Evolutionary conservation across 2,329 filamentous ascomycete species (phyloP).

Genomic region (Trichophyton mentagrophytes): DNA sequence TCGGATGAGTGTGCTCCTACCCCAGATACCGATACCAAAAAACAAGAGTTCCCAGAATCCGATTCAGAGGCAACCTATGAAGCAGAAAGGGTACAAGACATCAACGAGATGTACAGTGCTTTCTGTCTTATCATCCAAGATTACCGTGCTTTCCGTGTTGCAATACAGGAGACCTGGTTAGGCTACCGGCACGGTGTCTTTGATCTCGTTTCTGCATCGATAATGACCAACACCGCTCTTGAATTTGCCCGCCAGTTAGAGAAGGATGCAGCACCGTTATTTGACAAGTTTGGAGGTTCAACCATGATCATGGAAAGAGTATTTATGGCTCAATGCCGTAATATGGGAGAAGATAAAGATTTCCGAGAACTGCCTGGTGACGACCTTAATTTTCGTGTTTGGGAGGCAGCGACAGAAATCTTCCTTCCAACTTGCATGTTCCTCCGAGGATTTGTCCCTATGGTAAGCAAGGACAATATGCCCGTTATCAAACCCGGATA

Average conservation of each 20-base stretch:
- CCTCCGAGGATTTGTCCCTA: constrained; percentile 8
- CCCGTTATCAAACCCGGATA: constrained; percentile 2
- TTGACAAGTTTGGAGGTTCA: constrained; percentile 12
- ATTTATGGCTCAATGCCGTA: constrained; percentile 9
- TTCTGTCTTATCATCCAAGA: constrained; percentile 17
- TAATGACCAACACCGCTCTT: constrained; percentile 20
- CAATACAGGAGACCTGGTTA: constrained; percentile 16
- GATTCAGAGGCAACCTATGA: constrained; percentile 19
- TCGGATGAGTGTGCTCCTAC: constrained; percentile 27
- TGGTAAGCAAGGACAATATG: constrained; percentile 1
- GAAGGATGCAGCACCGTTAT: constrained; percentile 13
- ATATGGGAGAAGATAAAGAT: constrained; percentile 7
- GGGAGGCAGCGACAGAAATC: background rate
- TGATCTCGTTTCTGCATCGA: constrained; percentile 17
- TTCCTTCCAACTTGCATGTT: constrained; percentile 11
- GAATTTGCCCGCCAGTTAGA: constrained; percentile 17
- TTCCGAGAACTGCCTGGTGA: constrained; percentile 10
- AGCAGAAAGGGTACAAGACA: constrained; percentile 22
- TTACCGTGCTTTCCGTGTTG: constrained; percentile 12
- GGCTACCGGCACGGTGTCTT: constrained; percentile 13
- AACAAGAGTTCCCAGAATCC: background rate
- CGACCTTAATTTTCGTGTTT: constrained; percentile 13
- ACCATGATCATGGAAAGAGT: constrained; percentile 8
- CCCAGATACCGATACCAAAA: constrained; percentile 19
- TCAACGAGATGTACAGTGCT: constrained; percentile 13